phyloP scores from a whole-genome alignment of 768 basidiomycete species.

The Amanita polypyramis region DNA sequence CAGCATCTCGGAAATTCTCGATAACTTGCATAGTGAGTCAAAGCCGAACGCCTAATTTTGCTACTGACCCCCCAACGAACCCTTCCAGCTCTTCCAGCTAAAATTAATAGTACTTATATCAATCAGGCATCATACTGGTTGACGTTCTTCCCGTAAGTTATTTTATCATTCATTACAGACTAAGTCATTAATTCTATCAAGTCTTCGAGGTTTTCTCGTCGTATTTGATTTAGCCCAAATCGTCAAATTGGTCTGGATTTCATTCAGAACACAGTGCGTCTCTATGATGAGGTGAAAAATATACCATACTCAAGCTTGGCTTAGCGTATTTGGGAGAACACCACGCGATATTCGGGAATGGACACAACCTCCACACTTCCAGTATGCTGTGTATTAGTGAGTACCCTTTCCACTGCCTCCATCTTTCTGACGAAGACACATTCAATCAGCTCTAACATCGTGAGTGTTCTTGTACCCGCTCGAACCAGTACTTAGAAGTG shows the following conservation, averaged over 20 bases:
- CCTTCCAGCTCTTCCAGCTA: slow-evolving; percentile 47
- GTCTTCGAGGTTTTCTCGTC: slow-evolving; percentile 83
- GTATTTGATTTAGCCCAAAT: slow-evolving; percentile 96
- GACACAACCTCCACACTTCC: slow-evolving; percentile 85
- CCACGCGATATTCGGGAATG: slow-evolving; percentile 85
- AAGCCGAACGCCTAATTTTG: not conserved
- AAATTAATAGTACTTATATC: slow-evolving; percentile 82
- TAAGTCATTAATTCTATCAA: not conserved
- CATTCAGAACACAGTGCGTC: slow-evolving; percentile 71
- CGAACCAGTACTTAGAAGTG: not conserved
- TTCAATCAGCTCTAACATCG: slow-evolving; percentile 41
- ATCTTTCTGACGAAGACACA: not conserved
- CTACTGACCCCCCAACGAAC: not conserved
- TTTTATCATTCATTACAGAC: not conserved
- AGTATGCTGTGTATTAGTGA: slow-evolving; percentile 78
- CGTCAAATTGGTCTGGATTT: slow-evolving; percentile 77
- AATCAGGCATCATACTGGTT: slow-evolving; percentile 89
- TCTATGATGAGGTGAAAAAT: not conserved
- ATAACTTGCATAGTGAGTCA: slow-evolving; percentile 34
- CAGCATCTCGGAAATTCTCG: slow-evolving; percentile 35
- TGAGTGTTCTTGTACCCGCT: slow-evolving; percentile 20
- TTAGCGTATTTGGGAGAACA: slow-evolving; percentile 74
- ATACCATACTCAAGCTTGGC: slow-evolving; percentile 3
- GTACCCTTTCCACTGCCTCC: slow-evolving; percentile 16
- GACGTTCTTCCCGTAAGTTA: slow-evolving; percentile 83